Base-by-base conservation (phyloP, 2,329 filamentous ascomycete species). In the Exophiala phaeomuriformis region DNA sequence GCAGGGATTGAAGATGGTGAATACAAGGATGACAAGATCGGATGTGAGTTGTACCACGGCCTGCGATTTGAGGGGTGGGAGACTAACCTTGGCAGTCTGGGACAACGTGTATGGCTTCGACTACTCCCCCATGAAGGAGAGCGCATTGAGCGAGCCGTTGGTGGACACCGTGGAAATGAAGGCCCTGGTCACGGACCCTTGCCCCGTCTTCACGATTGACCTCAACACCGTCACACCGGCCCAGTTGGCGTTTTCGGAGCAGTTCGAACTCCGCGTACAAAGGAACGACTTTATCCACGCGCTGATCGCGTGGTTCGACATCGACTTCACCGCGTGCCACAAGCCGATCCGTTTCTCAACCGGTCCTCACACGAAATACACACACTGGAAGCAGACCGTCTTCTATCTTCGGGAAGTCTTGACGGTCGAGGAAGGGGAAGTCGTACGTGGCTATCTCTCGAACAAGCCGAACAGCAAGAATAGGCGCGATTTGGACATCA, bases 1-100 rank as follows among this genome's bases (percentile, higher is more conserved):
- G 93, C 90, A 55, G 93, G 87, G 67, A 98, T 98, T 59, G 93
- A 98, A 76, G 93, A 98, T 68, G 93, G 93, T 62, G 93, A 98
- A 59, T 98, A 98, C 82, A 97, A 97, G 80, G 91, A 97, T 61
- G 93, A 98, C 78, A 98, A 98, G 81, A 98, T 98, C 67, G 91
- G 90, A 73, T 98, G 91, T 97, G 72, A 77, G 89, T 74, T 29
- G 33, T 30, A 2, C 36, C 44, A 47, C 10, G 44, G 48, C n/a
- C 12, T 19, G 7, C 31, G 45, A 32, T 29, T 5, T 9, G 5
- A 4, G 12, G 4, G 4, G 10, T 8, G 30, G 12, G 5, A 45
- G 32, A 36, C 52, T 59, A 41, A 58, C 52, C 29, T 42, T 30
- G 31, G 37, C 63, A 97, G 91, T 97, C 80, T 98, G 93, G 93